phyloP scores from a whole-genome alignment of 129 eudicot species.

The Artemisia argyi region DNA sequence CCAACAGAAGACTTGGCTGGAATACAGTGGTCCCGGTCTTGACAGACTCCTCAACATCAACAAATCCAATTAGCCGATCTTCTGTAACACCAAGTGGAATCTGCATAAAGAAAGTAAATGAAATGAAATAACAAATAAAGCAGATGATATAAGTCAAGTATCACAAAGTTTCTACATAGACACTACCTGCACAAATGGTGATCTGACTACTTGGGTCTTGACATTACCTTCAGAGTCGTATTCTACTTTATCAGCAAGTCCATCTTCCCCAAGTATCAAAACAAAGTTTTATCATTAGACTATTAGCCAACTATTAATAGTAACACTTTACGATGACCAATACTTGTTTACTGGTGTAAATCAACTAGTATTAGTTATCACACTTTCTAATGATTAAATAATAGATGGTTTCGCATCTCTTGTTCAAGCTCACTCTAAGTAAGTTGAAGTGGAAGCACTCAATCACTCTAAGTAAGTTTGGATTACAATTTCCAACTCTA shows the following conservation, averaged over 20 bases:
- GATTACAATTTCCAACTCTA: no score
- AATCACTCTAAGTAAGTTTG: no score
- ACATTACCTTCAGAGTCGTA: no score
- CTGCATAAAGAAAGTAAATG: no score
- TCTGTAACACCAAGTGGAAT: slow-evolving; percentile 99
- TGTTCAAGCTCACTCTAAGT: slow-evolving; percentile 15
- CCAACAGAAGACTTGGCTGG: slow-evolving; percentile 98
- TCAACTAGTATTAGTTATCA: not conserved
- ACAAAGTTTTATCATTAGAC: slow-evolving; percentile 13
- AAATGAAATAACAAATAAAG: no score
- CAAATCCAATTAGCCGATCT: slow-evolving; percentile 93
- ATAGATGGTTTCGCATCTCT: not conserved
- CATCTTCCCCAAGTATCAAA: slow-evolving; percentile 79
- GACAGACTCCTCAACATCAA: slow-evolving; percentile 97
- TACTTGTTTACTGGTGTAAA: slow-evolving; percentile 6
- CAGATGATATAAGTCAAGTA: no score
- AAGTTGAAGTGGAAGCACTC: slow-evolving; percentile 14
- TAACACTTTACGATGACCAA: not conserved
- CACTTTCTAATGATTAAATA: not conserved
- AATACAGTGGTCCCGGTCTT: slow-evolving; percentile 90
- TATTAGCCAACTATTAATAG: not conserved
- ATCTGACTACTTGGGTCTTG: no score
- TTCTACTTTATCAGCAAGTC: slow-evolving; percentile 66
- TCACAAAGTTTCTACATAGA: no score
- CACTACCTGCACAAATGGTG: no score